phyloP scores from a whole-genome alignment of 2,329 filamentous ascomycete genomes.

The Cephalotrichum gorgonifer region DNA sequence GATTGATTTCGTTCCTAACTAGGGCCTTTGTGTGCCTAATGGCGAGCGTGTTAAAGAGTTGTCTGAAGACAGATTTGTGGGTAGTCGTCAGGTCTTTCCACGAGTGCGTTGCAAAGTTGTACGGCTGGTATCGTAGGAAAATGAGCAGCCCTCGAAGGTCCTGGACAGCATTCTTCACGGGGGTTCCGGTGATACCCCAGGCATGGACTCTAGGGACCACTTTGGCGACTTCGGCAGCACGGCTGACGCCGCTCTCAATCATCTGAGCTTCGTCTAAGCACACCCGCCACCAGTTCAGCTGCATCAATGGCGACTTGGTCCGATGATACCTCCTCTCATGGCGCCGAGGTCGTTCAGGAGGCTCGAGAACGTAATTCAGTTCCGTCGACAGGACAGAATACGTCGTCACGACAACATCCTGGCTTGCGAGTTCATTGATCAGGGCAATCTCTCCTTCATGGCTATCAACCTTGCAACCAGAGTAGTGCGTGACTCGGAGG shows the following conservation, averaged over 20 bases:
- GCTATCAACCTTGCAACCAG: slow-evolving; percentile 31
- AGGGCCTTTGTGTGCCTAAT: slow-evolving; percentile 78
- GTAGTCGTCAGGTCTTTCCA: slow-evolving; percentile 58
- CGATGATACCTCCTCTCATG: slow-evolving; percentile 56
- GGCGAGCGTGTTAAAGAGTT: slow-evolving; percentile 61
- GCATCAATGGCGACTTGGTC: slow-evolving; percentile 64
- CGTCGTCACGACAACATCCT: slow-evolving; percentile 54
- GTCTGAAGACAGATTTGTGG: slow-evolving; percentile 54
- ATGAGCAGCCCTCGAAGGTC: slow-evolving; percentile 73
- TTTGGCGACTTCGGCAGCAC: slow-evolving; percentile 70
- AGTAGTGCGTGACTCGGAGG: slow-evolving; percentile 45
- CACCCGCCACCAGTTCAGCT: slow-evolving; percentile 81
- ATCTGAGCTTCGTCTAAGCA: slow-evolving; percentile 77
- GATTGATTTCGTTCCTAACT: slow-evolving; percentile 64
- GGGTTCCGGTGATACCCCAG: slow-evolving; percentile 90
- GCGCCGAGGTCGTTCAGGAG: slow-evolving; percentile 58
- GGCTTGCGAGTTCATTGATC: slow-evolving; percentile 31
- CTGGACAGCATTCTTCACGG: slow-evolving; percentile 65
- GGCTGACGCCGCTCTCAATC: slow-evolving; percentile 80
- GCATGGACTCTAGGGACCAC: slow-evolving; percentile 75
- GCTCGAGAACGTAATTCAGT: slow-evolving; percentile 62
- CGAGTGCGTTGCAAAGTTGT: slow-evolving; percentile 48
- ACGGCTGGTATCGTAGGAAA: slow-evolving; percentile 73
- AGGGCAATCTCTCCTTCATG: slow-evolving; percentile 26
- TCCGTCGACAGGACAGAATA: slow-evolving; percentile 68